Percentiles rank a stretch among this genome's conserved stretches.
phyloP scores from a whole-genome alignment of 1,284 basidiomycete species.

The Malassezia arunalokei region DNA sequence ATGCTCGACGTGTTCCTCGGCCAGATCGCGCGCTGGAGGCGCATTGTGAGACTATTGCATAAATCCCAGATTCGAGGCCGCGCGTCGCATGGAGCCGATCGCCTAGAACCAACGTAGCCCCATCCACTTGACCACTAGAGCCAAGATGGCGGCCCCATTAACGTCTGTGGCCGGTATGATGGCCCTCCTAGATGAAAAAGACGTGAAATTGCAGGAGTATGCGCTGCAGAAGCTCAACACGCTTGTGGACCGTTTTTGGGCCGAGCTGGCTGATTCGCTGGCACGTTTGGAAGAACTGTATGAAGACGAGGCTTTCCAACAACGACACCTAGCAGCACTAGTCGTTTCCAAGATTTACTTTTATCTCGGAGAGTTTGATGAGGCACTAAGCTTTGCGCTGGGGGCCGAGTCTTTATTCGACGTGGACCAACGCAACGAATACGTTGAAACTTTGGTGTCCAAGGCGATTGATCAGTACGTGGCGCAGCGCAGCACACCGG shows the following conservation, averaged over 20 bases:
- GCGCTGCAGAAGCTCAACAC: conserved; percentile 41
- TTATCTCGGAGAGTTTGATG: conserved; percentile 43
- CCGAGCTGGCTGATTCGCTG: conserved; percentile 44
- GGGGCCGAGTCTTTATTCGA: conserved; percentile 41
- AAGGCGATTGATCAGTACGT: conserved; percentile 46
- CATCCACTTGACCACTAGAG: neutral
- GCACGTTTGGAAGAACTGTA: conserved; percentile 43
- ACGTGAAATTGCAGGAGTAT: conserved; percentile 41
- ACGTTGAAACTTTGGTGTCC: conserved; percentile 43
- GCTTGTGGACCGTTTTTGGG: conserved; percentile 43
- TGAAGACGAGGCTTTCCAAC: conserved; percentile 36
- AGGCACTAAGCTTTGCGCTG: conserved; percentile 44
- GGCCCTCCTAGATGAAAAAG: conserved; percentile 42
- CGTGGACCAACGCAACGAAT: conserved; percentile 41
- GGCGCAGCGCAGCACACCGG: conserved; percentile 16
- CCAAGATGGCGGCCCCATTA: conserved; percentile 12
- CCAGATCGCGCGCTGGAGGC: neutral
- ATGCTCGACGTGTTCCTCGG: too few relatives aligned
- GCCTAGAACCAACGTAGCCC: neutral
- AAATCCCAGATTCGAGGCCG: conserved; percentile 9
- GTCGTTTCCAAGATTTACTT: conserved; percentile 46
- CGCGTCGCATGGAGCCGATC: conserved; percentile 1
- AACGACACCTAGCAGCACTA: conserved; percentile 41
- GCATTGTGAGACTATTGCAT: neutral
- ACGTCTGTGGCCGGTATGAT: conserved; percentile 32